These are phyloP conservation scores for Glarea lozoyensis DNA, from an alignment of 495 filamentous ascomycete species.

Conservation along the genomic window DNA sequence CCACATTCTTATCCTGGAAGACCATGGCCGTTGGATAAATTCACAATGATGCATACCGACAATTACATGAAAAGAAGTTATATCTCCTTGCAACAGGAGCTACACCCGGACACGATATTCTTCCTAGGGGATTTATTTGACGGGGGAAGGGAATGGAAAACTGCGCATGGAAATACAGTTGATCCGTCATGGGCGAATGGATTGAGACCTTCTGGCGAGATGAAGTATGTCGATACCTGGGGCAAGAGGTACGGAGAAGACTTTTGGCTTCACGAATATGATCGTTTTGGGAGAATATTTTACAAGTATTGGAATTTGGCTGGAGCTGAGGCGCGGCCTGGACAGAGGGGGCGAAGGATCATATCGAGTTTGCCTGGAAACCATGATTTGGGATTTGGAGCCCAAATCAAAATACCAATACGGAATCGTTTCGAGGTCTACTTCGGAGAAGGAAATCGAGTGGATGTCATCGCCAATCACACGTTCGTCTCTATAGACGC, in stretches of 20 bases:
- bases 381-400: slow-evolving; percentile 92
- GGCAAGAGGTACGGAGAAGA: slow-evolving; percentile 59
- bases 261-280: slow-evolving; percentile 79
- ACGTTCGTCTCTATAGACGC: slow-evolving; percentile 88
- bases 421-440: slow-evolving; percentile 76
- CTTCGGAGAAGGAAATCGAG: slow-evolving; percentile 81
- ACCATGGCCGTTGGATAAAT: slow-evolving; percentile 73
- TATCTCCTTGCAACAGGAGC: slow-evolving; percentile 52
- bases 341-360: slow-evolving; percentile 49
- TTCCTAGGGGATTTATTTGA: slow-evolving; percentile 97
- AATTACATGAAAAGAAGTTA: slow-evolving; percentile 80
- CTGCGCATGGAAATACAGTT: slow-evolving; percentile 42
- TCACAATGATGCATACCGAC: slow-evolving; percentile 79
- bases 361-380: slow-evolving; percentile 85
- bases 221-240: slow-evolving; percentile 53
- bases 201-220: slow-evolving; percentile 36
- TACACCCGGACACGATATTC: slow-evolving; percentile 73
- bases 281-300: slow-evolving; percentile 73
- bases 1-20: slow-evolving; percentile 93
- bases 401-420: slow-evolving; percentile 68
- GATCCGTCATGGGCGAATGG: slow-evolving; percentile 48
- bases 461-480: slow-evolving; percentile 90
- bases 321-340: slow-evolving; percentile 25
- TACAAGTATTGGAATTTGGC: slow-evolving; percentile 48
- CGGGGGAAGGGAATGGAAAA: slow-evolving; percentile 91